Evolutionary conservation across 495 filamentous ascomycete species (phyloP), one percentile per base, ranked within the genome.

Genomic region (Hypomontagnella monticulosa): DNA sequence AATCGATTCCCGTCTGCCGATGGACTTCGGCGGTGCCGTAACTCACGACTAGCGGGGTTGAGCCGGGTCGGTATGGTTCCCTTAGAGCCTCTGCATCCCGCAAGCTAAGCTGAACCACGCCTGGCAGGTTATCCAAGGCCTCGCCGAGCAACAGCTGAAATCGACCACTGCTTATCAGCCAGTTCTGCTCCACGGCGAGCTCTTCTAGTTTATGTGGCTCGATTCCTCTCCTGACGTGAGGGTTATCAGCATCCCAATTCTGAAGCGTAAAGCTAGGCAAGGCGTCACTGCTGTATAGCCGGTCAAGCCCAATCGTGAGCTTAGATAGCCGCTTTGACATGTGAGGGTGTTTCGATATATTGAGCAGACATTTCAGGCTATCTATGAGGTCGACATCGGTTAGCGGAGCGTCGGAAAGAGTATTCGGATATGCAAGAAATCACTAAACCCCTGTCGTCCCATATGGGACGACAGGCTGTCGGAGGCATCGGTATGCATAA

Each of bases 81-180:
- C 51, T 60, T 15, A 14, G 34, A 20, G 61, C 63, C 34, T 68
- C 67, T 57, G 66, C 69, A 54, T 81, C 76, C 37, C 76, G 73
- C 40, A 81, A 41, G 36, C 69, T 72, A 2, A 81, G 47, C 14
- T 74, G 76, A 4, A 73, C 61, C 15, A 81, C 44, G 44, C 71
- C 74, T 0, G 70, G 52, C 19, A 81, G 55, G 37, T 77, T 78
- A 3, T 63, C 61, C 42, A 81, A 73, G 2, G 75, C 74, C 52
- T 78, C 70, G 16, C 69, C 61, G 12, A 81, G 73, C 41, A 72
- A 37, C 6, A 69, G 19, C 41, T 69, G 66, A 1, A 69, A 27
- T 40, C 53, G 23, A 9, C 69, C 69, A 14, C 66, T 72, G 33
- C 44, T 55, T 3, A 66, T n/a, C 11, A 72, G 50, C 57, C 66